Conservation (phyloP, 352 stramenopile species). For the Globisporangium irregulare region DNA sequence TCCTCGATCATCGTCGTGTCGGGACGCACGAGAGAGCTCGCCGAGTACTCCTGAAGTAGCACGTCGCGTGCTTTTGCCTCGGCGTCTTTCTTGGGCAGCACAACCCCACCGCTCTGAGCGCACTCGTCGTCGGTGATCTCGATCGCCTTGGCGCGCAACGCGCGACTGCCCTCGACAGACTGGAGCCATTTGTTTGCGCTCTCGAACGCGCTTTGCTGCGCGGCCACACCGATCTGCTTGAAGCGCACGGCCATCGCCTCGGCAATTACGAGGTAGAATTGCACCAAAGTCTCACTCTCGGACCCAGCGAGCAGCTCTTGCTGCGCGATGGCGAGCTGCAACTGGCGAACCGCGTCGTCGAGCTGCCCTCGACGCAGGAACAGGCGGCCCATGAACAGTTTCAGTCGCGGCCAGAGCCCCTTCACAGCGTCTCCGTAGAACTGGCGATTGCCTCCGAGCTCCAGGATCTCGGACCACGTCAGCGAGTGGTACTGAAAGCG, state of each 20-base stretch:
- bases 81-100: constrained; percentile 52
- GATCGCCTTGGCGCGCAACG: constrained; percentile 40
- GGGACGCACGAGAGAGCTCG: constrained; percentile 22
- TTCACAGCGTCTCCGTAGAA: constrained; percentile 20
- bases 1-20: constrained; percentile 49
- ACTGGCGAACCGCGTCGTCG: constrained; percentile 47
- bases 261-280: constrained; percentile 52
- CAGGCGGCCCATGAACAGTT: constrained; percentile 52
- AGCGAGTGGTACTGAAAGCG: constrained; percentile 17
- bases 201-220: constrained; percentile 45
- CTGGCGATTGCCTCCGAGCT: constrained; percentile 13
- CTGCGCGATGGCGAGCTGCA: constrained; percentile 42
- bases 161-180: constrained; percentile 40
- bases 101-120: constrained; percentile 5
- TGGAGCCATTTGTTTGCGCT: constrained; percentile 49
- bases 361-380: constrained; percentile 51
- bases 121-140: constrained; percentile 32
- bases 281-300: constrained; percentile 31
- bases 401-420: constrained; percentile 38
- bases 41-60: constrained; percentile 40
- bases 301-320: constrained; percentile 36
- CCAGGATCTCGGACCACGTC: constrained; percentile 36
- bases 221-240: constrained; percentile 43
- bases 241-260: constrained; percentile 51
- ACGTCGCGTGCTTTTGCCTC: constrained; percentile 34